phyloP scores from a whole-genome alignment of 345 rosid species.

The Angophora floribunda region DNA sequence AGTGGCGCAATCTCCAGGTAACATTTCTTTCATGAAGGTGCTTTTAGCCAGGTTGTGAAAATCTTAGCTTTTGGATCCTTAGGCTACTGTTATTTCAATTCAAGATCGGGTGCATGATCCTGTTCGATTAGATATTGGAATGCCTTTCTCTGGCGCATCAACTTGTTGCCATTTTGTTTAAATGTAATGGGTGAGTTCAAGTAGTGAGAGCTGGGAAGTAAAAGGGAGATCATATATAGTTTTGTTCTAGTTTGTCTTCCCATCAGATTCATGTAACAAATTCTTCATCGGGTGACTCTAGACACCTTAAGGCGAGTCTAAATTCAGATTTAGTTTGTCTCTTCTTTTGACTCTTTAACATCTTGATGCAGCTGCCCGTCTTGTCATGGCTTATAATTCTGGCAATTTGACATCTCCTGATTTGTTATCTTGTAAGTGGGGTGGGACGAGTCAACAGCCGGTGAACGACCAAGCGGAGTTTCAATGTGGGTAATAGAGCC shows the following conservation, averaged over 20 bases:
- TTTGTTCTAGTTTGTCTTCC: not conserved
- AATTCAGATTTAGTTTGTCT: not conserved
- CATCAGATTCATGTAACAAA: not conserved
- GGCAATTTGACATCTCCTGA: not conserved
- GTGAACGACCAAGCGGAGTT: conserved; percentile 83
- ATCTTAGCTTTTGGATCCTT: not conserved
- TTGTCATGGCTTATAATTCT: not conserved
- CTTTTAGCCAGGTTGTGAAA: not conserved
- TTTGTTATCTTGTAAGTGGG: conserved; percentile 52
- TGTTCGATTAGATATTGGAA: not conserved
- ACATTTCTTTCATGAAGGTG: not conserved
- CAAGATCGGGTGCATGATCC: not conserved
- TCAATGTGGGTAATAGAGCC: conserved; percentile 97
- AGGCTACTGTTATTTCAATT: not conserved
- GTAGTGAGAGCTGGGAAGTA: not conserved
- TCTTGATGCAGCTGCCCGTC: not conserved
- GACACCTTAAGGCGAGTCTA: not conserved
- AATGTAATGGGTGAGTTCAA: not conserved
- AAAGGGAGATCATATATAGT: not conserved
- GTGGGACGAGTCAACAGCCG: conserved; percentile 96
- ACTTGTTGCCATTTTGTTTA: not conserved
- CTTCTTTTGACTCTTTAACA: not conserved
- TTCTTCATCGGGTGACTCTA: not conserved
- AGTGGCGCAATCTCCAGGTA: conserved; percentile 99
- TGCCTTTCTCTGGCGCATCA: not conserved